Base-by-base conservation (phyloP, 179 eudicot genomes). In the Drosera spatulata region DNA sequence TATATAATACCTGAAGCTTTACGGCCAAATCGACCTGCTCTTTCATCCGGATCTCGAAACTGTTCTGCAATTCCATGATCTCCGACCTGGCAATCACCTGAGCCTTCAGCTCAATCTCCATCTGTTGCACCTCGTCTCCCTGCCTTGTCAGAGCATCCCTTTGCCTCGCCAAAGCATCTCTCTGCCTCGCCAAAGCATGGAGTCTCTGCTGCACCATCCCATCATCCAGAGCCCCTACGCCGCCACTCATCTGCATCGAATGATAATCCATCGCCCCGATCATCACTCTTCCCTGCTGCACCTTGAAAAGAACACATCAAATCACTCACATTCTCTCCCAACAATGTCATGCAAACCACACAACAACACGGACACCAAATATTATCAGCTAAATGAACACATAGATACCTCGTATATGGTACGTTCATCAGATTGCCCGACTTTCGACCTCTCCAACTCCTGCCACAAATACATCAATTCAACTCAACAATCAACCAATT, bases 91-190 rank as follows among this genome's bases (percentile, higher is more conserved):
- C 95, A 62, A 95, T 75, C 60, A 87, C 41, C 81, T 77, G 91
- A 12, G 96, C 95, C 41, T 80, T 74, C 54, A 95, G 86, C 64
- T 84, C 95, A 69, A 84, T 70, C 84, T 95, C 97, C 77, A 87
- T 61, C 11, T 77, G 84, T 69, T 83, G 89, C 73, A 91, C 60
- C 65, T 85, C 97, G 60, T 91, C 87, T 66, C 96, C 79, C 66
- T 80, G 86, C 45, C 84, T 79, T 11, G 71, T 80, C 46, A 87
- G 50, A 13, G 41, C 66, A 53, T 79, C 75, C 50, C 78, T 78
- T 74, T 93, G 86, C 82, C 78, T 87, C 80, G 82, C 11, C 55
- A 75, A 58, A 47, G 76, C 81, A 58, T 77, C 77, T 66, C 96
- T 80, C 66, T 80, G 86, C 45, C 84, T 79, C 11, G 71, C 81